Base-by-base conservation (phyloP, 768 basidiomycete genomes). In the Termitomyces sp. region DNA sequence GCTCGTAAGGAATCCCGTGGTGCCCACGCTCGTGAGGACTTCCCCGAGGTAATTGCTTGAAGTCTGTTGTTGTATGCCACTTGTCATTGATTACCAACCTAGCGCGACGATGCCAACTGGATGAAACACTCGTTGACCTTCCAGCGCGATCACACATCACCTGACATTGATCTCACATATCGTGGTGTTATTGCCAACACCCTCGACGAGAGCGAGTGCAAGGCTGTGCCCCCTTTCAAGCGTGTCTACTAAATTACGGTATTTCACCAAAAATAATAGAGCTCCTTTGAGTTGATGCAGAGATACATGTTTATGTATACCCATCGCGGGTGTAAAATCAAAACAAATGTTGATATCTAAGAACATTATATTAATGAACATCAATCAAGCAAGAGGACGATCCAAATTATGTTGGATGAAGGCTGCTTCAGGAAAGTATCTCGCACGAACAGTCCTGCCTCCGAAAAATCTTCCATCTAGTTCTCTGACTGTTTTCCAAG, bases 11-110 rank as follows among this genome's bases (percentile, higher is more conserved):
- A 98, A 70, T 96, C 94, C 46, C 92, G 97, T 70, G 97, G 97
- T 70, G 97, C 97, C 40, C 97, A 99, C 68, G 97, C 97, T 49
- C 93, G 97, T 64, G 97, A 98, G 73, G 97, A 99, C 71, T 98
- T 73, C 79, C 86, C 94, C n/a, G 95, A 99, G 26, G 91, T 91
- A 57, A 50, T 80, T 73, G 8, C 3, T 37, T 41, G n/a, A 35
- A 9, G n/a, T n/a, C 28, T 44, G 10, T 40, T 47, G 33, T 40
- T 35, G 33, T 26, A 15, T 17, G 14, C 3, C 11, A 8, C 8
- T 31, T 30, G 31, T 31, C 15, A 30, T 40, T 55, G 26, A 47
- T 26, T 19, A 51, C 35, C 6, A 11, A 21, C 4, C 26, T 55
- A 91, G 85, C 94, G 97, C 73, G 94, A 98, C 68, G 96, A 99